Percentiles rank a stretch among this genome's conserved stretches.
phyloP scores from a whole-genome alignment of 2,329 filamentous ascomycete species.

The Cladosporium velox region DNA sequence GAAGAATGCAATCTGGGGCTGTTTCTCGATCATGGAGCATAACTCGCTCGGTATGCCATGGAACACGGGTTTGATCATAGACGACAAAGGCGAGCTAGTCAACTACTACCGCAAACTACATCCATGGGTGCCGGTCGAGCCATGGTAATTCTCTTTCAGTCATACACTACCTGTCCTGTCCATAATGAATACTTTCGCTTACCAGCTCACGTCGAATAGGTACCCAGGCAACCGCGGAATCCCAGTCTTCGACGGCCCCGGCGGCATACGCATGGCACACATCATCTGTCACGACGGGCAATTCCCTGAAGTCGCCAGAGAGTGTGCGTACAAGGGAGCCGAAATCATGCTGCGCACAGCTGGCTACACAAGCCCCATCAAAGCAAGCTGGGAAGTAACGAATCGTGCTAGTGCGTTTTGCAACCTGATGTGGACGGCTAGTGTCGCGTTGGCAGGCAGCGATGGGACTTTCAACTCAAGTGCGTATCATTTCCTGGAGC shows the following conservation, averaged over 20 bases:
- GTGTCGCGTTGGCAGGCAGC: conserved; percentile 32
- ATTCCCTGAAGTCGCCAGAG: conserved; percentile 35
- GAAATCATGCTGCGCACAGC: conserved; percentile 32
- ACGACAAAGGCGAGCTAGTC: conserved; percentile 28
- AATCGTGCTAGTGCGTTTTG: conserved; percentile 32
- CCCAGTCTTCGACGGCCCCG: conserved; percentile 29
- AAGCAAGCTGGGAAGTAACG: conserved; percentile 32
- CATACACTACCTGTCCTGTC: background rate
- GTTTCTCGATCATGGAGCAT: conserved; percentile 37
- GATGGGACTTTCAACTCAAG: conserved; percentile 32
- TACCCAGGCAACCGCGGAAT: conserved; percentile 33
- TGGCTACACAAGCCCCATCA: conserved; percentile 32
- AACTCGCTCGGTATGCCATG: conserved; percentile 31
- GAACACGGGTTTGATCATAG: conserved; percentile 32
- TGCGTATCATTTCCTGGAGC: background rate
- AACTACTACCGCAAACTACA: conserved; percentile 36
- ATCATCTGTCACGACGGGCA: conserved; percentile 36
- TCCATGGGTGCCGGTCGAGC: conserved; percentile 32
- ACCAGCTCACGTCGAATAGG: background rate
- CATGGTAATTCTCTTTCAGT: conserved; percentile 23
- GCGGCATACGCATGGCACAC: conserved; percentile 30
- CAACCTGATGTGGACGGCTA: conserved; percentile 34
- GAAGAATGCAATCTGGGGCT: conserved; percentile 33
- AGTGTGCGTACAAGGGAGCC: conserved; percentile 33
- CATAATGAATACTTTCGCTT: background rate